Evolutionary conservation across 768 basidiomycete genomes (phyloP).

Genomic region (Tylopilus sp.): DNA sequence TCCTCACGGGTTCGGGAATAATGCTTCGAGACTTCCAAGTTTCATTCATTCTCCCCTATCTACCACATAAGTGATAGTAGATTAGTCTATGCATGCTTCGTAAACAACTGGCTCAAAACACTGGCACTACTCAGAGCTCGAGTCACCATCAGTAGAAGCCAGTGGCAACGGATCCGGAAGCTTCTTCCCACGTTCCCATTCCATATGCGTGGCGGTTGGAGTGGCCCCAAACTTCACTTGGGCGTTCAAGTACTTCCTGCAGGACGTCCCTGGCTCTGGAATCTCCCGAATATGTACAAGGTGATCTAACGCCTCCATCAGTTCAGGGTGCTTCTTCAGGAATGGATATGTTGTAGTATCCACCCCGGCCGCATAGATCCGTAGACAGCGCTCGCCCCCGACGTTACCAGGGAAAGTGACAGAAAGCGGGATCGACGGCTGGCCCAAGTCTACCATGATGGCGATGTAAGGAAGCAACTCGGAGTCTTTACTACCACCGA

Average conservation of each 20-base stretch:
- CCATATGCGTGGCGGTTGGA: background rate
- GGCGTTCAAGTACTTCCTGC: background rate
- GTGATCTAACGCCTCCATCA: background rate
- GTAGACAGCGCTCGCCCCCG: conserved; percentile 4
- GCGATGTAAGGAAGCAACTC: background rate
- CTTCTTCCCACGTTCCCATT: conserved; percentile 6
- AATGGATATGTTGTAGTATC: conserved; percentile 4
- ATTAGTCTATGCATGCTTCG: too few species aligned
- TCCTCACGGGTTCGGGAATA: too few species aligned
- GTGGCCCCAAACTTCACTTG: background rate
- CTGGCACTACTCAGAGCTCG: too few species aligned
- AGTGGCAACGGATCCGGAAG: background rate
- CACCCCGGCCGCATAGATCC: conserved; percentile 1
- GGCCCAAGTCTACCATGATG: conserved; percentile 9
- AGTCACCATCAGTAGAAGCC: too few species aligned
- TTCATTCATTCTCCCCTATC: too few species aligned
- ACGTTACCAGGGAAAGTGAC: background rate
- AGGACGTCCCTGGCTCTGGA: background rate
- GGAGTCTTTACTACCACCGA: background rate
- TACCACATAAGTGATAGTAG: too few species aligned
- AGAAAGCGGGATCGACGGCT: background rate
- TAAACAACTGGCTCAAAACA: too few species aligned
- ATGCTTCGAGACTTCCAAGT: too few species aligned
- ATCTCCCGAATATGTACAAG: background rate
- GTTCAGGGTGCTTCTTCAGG: background rate